A percentile compares a stretch with the other conserved stretches of the same genome.
Conservation (phyloP, 345 rosid species). For the Reutealis trisperma region DNA sequence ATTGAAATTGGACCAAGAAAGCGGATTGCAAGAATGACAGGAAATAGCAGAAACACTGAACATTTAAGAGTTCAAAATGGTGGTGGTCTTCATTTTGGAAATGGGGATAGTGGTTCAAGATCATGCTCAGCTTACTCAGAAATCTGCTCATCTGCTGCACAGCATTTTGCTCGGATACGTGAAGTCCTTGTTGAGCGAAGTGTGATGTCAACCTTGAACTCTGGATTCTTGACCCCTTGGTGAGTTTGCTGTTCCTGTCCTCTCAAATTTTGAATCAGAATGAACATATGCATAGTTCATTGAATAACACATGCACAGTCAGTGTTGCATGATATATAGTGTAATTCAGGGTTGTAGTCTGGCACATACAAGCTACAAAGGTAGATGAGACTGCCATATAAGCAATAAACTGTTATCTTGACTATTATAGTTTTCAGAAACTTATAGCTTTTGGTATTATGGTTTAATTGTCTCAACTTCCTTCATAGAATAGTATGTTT, state of each 20-base stretch:
- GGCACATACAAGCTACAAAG: neutral
- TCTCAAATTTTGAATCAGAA: neutral
- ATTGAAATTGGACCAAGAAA: conserved; percentile 75
- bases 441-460: neutral
- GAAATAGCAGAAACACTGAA: conserved; percentile 54
- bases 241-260: conserved; percentile 33
- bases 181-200: conserved; percentile 91
- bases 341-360: neutral
- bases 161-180: conserved; percentile 87
- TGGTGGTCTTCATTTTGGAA: conserved; percentile 57
- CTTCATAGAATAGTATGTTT: neutral
- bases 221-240: conserved; percentile 96
- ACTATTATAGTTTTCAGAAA: neutral
- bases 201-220: conserved; percentile 83
- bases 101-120: conserved; percentile 51
- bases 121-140: conserved; percentile 76
- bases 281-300: too few species aligned
- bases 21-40: conserved; percentile 65
- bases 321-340: too few species aligned
- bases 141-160: conserved; percentile 87
- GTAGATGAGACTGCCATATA: neutral
- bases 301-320: too few species aligned
- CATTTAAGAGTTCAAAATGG: conserved; percentile 61
- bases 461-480: neutral
- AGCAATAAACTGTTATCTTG: neutral